These are phyloP conservation scores for Coemansia biformis DNA, from an alignment of 192 early-diverging fungal species.

Conservation along the genomic window DNA sequence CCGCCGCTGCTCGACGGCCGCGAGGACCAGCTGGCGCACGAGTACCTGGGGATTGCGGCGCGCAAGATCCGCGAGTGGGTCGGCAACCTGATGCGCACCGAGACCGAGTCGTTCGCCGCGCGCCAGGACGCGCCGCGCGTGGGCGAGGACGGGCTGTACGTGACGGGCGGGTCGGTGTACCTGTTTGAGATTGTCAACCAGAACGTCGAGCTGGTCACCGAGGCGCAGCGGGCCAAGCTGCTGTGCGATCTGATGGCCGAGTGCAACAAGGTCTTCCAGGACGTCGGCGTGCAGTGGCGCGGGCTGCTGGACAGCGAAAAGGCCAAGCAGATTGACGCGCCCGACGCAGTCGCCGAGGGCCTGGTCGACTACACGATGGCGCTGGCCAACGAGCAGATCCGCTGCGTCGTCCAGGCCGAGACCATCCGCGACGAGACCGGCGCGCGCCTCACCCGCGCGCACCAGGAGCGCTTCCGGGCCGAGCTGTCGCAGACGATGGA, in stretches of 20 bases:
- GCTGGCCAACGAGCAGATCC: slow-evolving; percentile 90
- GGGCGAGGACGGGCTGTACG: slow-evolving; percentile 73
- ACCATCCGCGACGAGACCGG: slow-evolving; percentile 58
- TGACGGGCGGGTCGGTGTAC: slow-evolving; percentile 70
- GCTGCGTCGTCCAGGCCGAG: slow-evolving; percentile 88
- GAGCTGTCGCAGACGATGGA: slow-evolving; percentile 73
- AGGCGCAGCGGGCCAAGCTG: slow-evolving; percentile 82
- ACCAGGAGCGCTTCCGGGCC: slow-evolving; percentile 57
- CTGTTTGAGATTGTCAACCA: slow-evolving; percentile 98
- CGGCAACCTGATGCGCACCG: slow-evolving; percentile 78
- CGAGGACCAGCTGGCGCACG: slow-evolving; percentile 82
- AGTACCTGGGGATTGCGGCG: slow-evolving; percentile 87
- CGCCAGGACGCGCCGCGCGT: slow-evolving; percentile 62
- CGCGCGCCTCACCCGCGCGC: slow-evolving; percentile 55
- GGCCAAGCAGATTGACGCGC: slow-evolving; percentile 69
- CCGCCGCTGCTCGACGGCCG: slow-evolving; percentile 88
- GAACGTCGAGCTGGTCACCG: slow-evolving; percentile 84
- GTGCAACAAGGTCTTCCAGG: slow-evolving; percentile 76
- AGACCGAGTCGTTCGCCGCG: slow-evolving; percentile 69
- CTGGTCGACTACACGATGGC: slow-evolving; percentile 95
- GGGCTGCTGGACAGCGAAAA: slow-evolving; percentile 69
- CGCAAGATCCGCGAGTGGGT: slow-evolving; percentile 88
- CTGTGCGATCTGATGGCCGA: slow-evolving; percentile 78
- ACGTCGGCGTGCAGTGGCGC: slow-evolving; percentile 80
- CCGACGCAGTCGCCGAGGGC: slow-evolving; percentile 72